Percentiles rank a stretch among this genome's conserved stretches.
Conservation (phyloP, 345 rosid species). For the Melaleuca alternifolia region DNA sequence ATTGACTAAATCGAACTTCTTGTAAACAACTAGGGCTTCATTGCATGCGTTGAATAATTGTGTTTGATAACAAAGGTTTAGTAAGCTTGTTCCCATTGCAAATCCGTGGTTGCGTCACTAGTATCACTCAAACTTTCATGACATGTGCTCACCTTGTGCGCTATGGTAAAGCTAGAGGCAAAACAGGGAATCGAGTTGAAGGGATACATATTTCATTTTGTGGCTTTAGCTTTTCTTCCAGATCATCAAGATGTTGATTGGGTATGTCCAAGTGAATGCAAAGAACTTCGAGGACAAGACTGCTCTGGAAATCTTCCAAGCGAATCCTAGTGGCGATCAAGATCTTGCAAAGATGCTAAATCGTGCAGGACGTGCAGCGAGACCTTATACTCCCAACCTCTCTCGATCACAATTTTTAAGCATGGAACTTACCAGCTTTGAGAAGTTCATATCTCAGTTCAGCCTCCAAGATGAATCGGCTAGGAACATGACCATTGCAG, state of each 20-base stretch:
- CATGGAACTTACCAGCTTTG: too few relatives aligned
- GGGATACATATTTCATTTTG: background rate
- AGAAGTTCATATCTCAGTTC: too few relatives aligned
- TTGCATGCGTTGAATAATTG: background rate
- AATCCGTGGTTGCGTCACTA: background rate
- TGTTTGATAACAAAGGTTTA: background rate
- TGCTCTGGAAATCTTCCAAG: too few relatives aligned
- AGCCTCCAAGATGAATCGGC: background rate
- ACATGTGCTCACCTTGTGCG: background rate
- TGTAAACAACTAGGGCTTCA: background rate
- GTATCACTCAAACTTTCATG: background rate
- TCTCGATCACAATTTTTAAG: too few relatives aligned
- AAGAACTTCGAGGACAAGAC: too few relatives aligned
- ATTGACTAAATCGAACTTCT: too few relatives aligned
- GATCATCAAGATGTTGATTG: background rate
- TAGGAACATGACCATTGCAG: background rate
- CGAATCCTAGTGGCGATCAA: too few relatives aligned
- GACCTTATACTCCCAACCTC: too few relatives aligned
- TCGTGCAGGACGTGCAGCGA: too few relatives aligned
- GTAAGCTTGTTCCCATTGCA: background rate
- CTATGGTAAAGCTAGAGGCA: too few relatives aligned
- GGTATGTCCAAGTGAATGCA: background rate
- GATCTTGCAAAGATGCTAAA: too few relatives aligned
- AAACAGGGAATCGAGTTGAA: background rate
- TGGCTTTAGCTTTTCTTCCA: background rate